Evolutionary conservation across 1,284 basidiomycete species (phyloP), one percentile per base, ranked within the genome.

Genomic region (Fistulinella staudtii): DNA sequence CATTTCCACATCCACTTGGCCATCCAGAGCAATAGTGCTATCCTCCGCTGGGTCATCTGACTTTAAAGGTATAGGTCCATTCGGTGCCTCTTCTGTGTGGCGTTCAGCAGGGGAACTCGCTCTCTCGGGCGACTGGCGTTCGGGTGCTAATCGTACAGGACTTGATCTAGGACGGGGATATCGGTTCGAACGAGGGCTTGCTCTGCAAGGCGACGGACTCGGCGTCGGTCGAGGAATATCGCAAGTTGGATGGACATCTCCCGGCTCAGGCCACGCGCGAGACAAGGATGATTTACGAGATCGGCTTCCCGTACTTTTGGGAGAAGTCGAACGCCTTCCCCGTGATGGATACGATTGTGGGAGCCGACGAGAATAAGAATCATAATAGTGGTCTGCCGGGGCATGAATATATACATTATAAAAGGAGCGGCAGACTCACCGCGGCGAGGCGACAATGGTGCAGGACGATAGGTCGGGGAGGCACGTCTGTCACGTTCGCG

Each of bases 281-380:
- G 61, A 36, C 50, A 48, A 3, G 0, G 60, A 61, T 4, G 57
- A 60, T 47, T 46, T 57, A 9, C 53, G 56, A 33, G 56, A 62
- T 41, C 56, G 48, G 43, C 44, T 55, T 22, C 49, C 60, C 5
- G 20, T 36, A 29, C 57, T 59, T 47, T 30, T 41, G 4, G 57
- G 54, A n/a, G 61, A 60, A 15, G 34, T 40, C 18, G 60, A 60
- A 7, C 54, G 59, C 20, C 56, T 45, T 31, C 35, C 56, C 22
- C 58, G 49, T 22, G 47, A 43, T 20, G 54, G 25, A 40, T 52
- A 37, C 21, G 39, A 24, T 13, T 49, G 47, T 15, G n/a, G 54
- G 3, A 33, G 39, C 34, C 54, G 58, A 13, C 59, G 60, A 39
- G 48, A 40, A 31, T 39, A 36, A 8, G 33, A 36, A 15, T 47